Base-by-base conservation (phyloP, 176 grass and related monocot species). In the Saccharum spontaneum region DNA sequence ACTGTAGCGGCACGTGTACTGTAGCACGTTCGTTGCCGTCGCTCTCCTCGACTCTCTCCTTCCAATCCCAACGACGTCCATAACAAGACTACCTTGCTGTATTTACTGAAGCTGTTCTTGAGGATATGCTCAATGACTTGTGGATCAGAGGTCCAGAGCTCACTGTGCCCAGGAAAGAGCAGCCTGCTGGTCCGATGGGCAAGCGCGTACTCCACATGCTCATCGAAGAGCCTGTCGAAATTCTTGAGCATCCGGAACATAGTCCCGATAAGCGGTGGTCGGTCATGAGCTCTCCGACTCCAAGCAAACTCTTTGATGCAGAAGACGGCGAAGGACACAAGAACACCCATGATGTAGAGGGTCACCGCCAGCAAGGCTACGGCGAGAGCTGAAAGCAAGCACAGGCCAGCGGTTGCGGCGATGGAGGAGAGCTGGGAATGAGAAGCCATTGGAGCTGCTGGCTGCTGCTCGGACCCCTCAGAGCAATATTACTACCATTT, bases 71-170 rank as follows among this genome's bases (percentile, higher is more conserved):
- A n/a, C n/a, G n/a, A n/a, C n/a, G n/a, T n/a, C n/a, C n/a, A n/a
- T n/a, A n/a, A n/a, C n/a, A 59, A 39, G 61, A 72, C 55, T 8
- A 92, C 88, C 91, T 90, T 93, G 49, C 78, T 85, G 74, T 93
- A 90, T 74, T 90, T 93, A 57, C 67, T 74, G 91, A 93, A 93
- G 67, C 60, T 93, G 40, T 62, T 82, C 52, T 88, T 93, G 26
- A 88, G 88, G n/a, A 93, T 16, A 31, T 93, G 82, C 74, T 93
- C 78, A 55, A 93, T 33, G 78, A 82, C 54, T 44, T 64, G 60
- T 0, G 91, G 85, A 72, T 93, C 91, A 33, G 74, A 65, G 9
- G 82, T 90, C 20, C 26, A 76, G 20, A 93, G 1, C 68, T 79
- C 73, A 31, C 79, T 82, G 67, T 85, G 78, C 15, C 67, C 79